These are phyloP conservation scores for Suhomyces choctaworum DNA, from an alignment of 1,139 yeast species.

Conservation along the genomic window DNA sequence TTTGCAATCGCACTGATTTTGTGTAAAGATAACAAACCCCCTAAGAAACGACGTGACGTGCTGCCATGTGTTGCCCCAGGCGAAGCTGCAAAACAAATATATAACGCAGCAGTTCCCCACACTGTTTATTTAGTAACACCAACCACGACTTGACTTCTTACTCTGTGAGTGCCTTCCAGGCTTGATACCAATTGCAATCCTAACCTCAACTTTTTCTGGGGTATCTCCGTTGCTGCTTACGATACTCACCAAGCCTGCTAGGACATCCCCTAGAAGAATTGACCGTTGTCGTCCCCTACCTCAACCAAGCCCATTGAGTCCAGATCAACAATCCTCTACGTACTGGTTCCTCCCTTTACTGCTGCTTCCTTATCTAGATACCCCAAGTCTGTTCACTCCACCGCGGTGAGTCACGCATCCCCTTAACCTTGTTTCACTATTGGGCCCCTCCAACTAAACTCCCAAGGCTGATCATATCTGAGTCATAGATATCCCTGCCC, in stretches of 20 bases:
- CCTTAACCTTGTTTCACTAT: too few species aligned
- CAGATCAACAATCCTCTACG: too few species aligned
- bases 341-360: background rate
- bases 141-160: background rate
- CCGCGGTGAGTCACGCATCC: too few species aligned
- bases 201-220: background rate
- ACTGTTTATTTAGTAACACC: background rate
- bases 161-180: background rate
- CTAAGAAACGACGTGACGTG: conserved; percentile 7
- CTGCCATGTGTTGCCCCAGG: background rate
- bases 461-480: background rate
- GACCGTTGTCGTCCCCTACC: too few species aligned
- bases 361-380: background rate
- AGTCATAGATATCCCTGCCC: background rate
- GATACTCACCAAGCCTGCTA: background rate
- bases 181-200: background rate
- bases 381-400: background rate
- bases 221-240: background rate
- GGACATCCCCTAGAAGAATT: too few species aligned
- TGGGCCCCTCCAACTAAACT: too few species aligned
- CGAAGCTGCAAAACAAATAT: background rate
- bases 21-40: conserved; percentile 8
- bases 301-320: too few species aligned
- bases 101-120: too few species aligned
- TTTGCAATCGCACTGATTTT: conserved; percentile 9